Conservation (phyloP, 805 yeast genomes). For the Kuraishia hungarica region DNA sequence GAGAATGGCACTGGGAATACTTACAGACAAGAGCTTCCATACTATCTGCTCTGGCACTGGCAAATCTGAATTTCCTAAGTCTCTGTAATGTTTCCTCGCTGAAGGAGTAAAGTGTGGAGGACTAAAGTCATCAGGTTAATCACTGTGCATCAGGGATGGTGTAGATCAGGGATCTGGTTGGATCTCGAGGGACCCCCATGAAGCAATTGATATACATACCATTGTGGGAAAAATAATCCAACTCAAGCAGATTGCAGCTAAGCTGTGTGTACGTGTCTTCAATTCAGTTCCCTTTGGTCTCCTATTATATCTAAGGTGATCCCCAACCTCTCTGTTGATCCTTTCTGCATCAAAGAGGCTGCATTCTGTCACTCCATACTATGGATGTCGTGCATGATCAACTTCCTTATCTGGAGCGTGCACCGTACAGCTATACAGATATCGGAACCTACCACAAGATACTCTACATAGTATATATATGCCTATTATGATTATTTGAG, state of each 20-base stretch:
- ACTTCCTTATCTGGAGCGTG: background rate
- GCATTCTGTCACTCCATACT: background rate
- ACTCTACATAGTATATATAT: too few species aligned
- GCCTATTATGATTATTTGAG: too few species aligned
- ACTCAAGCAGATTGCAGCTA: too few species aligned
- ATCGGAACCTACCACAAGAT: background rate
- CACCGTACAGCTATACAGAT: background rate
- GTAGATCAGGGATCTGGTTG: background rate
- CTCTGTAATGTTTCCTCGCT: conserved; percentile 49
- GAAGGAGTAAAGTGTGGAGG: conserved; percentile 52
- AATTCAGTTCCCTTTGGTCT: too few species aligned
- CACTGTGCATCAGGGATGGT: background rate
- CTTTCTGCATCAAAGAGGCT: background rate
- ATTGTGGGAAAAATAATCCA: background rate
- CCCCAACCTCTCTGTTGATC: background rate
- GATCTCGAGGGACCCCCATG: background rate
- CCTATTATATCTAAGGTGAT: too few species aligned
- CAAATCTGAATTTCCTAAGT: conserved; percentile 65
- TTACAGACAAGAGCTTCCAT: conserved; percentile 56
- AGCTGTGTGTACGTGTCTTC: too few species aligned
- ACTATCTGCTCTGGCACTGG: conserved; percentile 54
- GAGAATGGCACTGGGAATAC: conserved; percentile 18
- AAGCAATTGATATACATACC: background rate
- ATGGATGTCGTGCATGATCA: background rate
- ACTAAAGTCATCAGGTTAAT: conserved; percentile 12